Evolutionary conservation across 2,329 filamentous ascomycete genomes (phyloP).

Genomic region (Penicillium sp.): DNA sequence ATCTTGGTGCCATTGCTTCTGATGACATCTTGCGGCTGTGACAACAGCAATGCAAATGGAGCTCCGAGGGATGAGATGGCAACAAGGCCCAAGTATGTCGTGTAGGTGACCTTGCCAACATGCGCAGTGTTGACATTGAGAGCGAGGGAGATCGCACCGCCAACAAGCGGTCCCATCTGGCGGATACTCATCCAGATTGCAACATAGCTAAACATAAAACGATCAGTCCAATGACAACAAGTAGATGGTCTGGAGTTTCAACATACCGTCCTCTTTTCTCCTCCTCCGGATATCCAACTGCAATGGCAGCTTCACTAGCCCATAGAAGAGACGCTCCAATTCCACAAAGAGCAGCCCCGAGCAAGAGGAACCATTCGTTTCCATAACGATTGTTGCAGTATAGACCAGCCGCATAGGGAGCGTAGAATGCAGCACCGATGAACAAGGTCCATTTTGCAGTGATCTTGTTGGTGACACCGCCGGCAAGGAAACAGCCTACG

Average conservation of each 20-base stretch:
- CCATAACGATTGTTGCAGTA: slow-evolving; percentile 50
- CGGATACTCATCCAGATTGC: slow-evolving; percentile 57
- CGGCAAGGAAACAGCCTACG: slow-evolving; percentile 47
- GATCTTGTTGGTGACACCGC: slow-evolving; percentile 46
- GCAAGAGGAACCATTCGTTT: slow-evolving; percentile 50
- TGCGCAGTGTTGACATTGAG: slow-evolving; percentile 48
- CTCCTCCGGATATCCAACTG: slow-evolving; percentile 48
- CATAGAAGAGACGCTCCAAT: slow-evolving; percentile 43
- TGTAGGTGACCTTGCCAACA: slow-evolving; percentile 50
- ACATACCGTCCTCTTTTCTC: slow-evolving; percentile 47
- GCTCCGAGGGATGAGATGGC: slow-evolving; percentile 49
- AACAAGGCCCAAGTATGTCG: slow-evolving; percentile 36
- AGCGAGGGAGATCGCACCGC: slow-evolving; percentile 52
- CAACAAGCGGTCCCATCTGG: slow-evolving; percentile 55
- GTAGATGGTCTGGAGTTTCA: slow-evolving; percentile 16
- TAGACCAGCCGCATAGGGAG: slow-evolving; percentile 40
- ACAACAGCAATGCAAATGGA: slow-evolving; percentile 48
- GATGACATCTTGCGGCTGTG: slow-evolving; percentile 49
- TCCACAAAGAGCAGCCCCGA: slow-evolving; percentile 49
- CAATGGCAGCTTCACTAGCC: slow-evolving; percentile 45
- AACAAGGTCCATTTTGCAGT: slow-evolving; percentile 44
- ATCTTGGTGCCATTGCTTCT: slow-evolving; percentile 41
- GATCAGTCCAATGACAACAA: background rate
- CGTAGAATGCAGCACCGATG: slow-evolving; percentile 43
- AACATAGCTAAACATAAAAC: slow-evolving; percentile 29